A percentile compares a stretch with the other conserved stretches of the same genome.
These are phyloP conservation scores for Syncephalis fuscata DNA, from an alignment of 371 early-diverging fungal genomes.

Conservation along the genomic window DNA sequence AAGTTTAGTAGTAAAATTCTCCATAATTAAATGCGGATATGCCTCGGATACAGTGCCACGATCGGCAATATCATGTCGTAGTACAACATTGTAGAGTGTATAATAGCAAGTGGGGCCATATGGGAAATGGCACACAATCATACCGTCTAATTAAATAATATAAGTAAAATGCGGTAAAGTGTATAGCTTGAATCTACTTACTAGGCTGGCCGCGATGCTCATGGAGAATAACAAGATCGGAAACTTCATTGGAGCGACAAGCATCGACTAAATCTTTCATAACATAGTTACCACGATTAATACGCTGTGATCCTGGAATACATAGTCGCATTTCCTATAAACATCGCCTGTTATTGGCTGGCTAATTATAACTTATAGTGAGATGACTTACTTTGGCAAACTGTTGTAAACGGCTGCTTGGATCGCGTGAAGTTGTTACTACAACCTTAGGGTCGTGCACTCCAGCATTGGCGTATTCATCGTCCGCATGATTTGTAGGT, in stretches of 20 bases:
- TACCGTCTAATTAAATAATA: slow-evolving; percentile 42
- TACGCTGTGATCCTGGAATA: slow-evolving; percentile 93
- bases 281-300: slow-evolving; percentile 95
- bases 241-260: slow-evolving; percentile 86
- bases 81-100: slow-evolving; percentile 90
- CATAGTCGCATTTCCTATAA: slow-evolving; percentile 81
- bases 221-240: slow-evolving; percentile 92
- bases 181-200: slow-evolving; percentile 9
- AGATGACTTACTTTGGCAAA: slow-evolving; percentile 65
- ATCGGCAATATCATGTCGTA: slow-evolving; percentile 93
- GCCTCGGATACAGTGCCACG: slow-evolving; percentile 92
- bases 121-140: slow-evolving; percentile 94
- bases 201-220: slow-evolving; percentile 96
- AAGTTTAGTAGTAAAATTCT: slow-evolving; percentile 80
- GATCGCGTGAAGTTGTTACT: slow-evolving; percentile 96
- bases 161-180: not conserved
- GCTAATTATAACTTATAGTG: not conserved
- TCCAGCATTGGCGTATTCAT: slow-evolving; percentile 92
- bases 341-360: not conserved
- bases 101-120: slow-evolving; percentile 98
- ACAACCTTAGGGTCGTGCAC: slow-evolving; percentile 88
- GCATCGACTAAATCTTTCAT: slow-evolving; percentile 92
- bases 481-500: slow-evolving; percentile 76
- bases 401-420: slow-evolving; percentile 81
- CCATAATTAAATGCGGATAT: slow-evolving; percentile 88